phyloP scores from a whole-genome alignment of 1,284 basidiomycete genomes.

The Fomitopsis schrenkii region DNA sequence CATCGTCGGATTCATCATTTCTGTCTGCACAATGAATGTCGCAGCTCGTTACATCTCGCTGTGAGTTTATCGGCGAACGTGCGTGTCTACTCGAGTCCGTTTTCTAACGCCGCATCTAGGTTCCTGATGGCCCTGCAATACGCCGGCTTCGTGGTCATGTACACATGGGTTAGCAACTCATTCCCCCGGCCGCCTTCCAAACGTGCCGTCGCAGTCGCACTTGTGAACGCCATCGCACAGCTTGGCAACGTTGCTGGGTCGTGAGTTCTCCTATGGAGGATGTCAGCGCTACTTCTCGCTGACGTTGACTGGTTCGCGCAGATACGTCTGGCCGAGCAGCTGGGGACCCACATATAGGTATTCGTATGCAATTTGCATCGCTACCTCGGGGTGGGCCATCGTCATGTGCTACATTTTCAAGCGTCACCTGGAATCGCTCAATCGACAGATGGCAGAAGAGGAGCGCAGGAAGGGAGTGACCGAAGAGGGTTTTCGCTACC shows the following conservation, averaged over 20 bases:
- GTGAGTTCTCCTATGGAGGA: constrained; percentile 17
- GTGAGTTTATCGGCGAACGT: constrained; percentile 32
- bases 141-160: constrained; percentile 63
- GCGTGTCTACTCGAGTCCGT: background rate
- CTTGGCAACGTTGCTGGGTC: constrained; percentile 75
- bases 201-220: constrained; percentile 70
- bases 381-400: constrained; percentile 40
- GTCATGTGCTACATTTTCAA: constrained; percentile 54
- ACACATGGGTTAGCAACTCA: constrained; percentile 71
- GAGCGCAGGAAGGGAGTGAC: constrained; percentile 36
- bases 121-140: constrained; percentile 78
- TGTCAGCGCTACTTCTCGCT: background rate
- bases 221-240: constrained; percentile 69
- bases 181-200: constrained; percentile 67
- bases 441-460: constrained; percentile 39
- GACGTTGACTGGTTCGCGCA: constrained; percentile 8
- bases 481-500: constrained; percentile 46
- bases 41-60: constrained; percentile 68
- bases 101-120: constrained; percentile 29
- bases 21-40: constrained; percentile 66
- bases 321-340: constrained; percentile 36
- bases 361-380: constrained; percentile 50
- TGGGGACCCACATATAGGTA: constrained; percentile 40
- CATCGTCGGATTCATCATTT: constrained; percentile 72
- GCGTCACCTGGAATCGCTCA: constrained; percentile 42